A percentile compares a stretch with the other conserved stretches of the same genome.
Conservation (phyloP, 345 rosid species). For the Brassica rapa region DNA sequence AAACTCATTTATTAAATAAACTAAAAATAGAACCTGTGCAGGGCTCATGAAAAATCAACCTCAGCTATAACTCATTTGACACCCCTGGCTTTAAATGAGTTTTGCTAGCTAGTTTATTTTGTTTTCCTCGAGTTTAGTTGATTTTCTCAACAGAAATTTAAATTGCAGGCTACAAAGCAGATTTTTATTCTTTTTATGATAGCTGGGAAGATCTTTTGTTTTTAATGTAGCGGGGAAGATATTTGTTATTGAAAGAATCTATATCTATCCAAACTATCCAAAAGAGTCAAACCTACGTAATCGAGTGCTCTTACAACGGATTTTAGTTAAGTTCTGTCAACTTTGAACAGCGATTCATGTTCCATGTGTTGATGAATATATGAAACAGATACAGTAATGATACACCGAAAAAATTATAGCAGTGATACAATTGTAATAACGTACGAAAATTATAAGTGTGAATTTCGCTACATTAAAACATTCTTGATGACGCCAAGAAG, state of each 20-base stretch:
- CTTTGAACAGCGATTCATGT: slow-evolving; percentile 3
- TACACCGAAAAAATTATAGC: too few relatives aligned
- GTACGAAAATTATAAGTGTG: not conserved
- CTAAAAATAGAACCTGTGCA: too few relatives aligned
- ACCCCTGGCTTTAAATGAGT: too few relatives aligned
- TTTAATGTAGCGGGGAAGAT: not conserved
- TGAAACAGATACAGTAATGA: not conserved
- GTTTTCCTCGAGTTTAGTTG: not conserved
- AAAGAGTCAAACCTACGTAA: slow-evolving; percentile 13
- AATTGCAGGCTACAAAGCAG: not conserved
- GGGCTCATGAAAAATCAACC: too few relatives aligned
- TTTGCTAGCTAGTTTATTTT: too few relatives aligned
- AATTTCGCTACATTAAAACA: not conserved
- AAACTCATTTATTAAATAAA: too few relatives aligned
- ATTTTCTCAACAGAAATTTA: not conserved
- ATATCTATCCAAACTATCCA: not conserved
- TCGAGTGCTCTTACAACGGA: slow-evolving; percentile 35
- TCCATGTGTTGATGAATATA: slow-evolving; percentile 8
- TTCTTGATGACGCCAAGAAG: too few relatives aligned
- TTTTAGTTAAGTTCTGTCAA: slow-evolving; percentile 8
- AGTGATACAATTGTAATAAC: not conserved
- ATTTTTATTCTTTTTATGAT: not conserved
- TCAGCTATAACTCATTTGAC: too few relatives aligned
- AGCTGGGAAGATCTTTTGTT: not conserved
- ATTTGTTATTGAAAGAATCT: not conserved